Percentiles rank a stretch among this genome's conserved stretches.
phyloP scores from a whole-genome alignment of 2,329 filamentous ascomycete species.

The Stenocarpella maydis region DNA sequence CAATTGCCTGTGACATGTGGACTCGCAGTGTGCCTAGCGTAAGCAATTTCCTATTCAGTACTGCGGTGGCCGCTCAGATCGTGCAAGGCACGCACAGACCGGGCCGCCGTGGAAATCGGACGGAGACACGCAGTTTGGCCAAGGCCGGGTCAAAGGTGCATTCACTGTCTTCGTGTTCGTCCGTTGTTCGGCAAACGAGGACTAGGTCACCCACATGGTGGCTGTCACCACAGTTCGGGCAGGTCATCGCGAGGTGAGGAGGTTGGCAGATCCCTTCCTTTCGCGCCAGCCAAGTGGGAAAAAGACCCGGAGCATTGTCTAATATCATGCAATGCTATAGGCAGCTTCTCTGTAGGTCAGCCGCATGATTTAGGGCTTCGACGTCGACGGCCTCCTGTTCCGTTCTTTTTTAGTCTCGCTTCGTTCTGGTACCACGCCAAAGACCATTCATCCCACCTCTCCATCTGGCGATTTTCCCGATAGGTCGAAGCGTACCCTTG shows the following conservation, averaged over 20 bases:
- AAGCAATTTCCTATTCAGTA: not conserved
- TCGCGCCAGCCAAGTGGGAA: not conserved
- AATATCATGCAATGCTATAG: slow-evolving; percentile 25
- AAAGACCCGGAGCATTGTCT: not conserved
- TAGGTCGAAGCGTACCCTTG: not conserved
- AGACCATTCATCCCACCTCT: not conserved
- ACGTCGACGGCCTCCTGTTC: slow-evolving; percentile 13
- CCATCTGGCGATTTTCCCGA: not conserved
- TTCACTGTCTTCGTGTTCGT: slow-evolving; percentile 17
- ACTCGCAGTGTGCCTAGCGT: not conserved
- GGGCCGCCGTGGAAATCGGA: not conserved
- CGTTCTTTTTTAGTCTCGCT: slow-evolving; percentile 2
- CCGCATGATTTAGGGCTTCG: slow-evolving; percentile 14
- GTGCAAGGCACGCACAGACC: not conserved
- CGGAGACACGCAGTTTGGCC: not conserved
- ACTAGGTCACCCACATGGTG: slow-evolving; percentile 9
- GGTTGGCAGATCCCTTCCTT: not conserved
- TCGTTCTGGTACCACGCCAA: not conserved
- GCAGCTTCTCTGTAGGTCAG: not conserved
- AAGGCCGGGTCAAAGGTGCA: not conserved
- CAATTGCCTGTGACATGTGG: not conserved
- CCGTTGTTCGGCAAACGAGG: not conserved
- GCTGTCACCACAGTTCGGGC: not conserved
- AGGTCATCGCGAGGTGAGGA: slow-evolving; percentile 9
- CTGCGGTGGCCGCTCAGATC: not conserved